These are phyloP conservation scores for Sarcocystis neurona DNA, from an alignment of 169 alveolate genomes.

Conservation along the genomic window DNA sequence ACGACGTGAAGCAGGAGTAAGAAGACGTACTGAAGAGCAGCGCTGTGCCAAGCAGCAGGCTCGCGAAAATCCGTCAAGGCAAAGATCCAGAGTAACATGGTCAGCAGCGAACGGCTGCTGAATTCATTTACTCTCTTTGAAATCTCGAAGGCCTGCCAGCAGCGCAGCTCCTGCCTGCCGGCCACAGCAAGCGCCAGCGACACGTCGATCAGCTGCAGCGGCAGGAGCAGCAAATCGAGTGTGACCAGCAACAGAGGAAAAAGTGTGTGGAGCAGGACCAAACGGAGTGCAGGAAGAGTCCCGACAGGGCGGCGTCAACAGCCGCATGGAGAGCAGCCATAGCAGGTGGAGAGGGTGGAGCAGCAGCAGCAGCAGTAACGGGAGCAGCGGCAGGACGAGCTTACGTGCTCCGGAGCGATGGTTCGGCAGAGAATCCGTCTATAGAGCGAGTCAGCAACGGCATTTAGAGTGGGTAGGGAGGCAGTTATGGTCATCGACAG, in stretches of 20 bases:
- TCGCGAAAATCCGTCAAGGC: constrained; percentile 37
- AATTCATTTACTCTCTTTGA: constrained; percentile 1
- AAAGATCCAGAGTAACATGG: constrained; percentile 9
- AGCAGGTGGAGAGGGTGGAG: too few species aligned
- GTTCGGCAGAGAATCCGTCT: not conserved
- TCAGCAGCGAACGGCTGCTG: constrained; percentile 21
- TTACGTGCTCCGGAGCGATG: constrained; percentile 8
- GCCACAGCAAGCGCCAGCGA: constrained; percentile 31
- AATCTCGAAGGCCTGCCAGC: constrained; percentile 29
- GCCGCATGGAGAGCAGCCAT: too few species aligned
- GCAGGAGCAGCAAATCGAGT: not conserved
- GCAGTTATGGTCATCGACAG: constrained; percentile 13
- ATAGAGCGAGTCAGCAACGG: not conserved
- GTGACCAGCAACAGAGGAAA: not conserved
- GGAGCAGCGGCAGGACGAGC: not conserved
- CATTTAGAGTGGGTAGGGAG: constrained; percentile 8
- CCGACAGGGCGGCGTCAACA: too few species aligned
- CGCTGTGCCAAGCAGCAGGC: constrained; percentile 1
- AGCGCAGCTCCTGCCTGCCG: constrained; percentile 29
- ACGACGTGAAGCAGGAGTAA: too few species aligned
- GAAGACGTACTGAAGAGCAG: not conserved
- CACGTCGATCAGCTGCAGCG: constrained; percentile 19
- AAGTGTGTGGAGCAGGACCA: too few species aligned
- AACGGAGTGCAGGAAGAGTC: too few species aligned
- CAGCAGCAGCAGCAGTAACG: too few species aligned